Evolutionary conservation across 208 protist genomes (phyloP).

Genomic region (Acanthamoeba quina): DNA sequence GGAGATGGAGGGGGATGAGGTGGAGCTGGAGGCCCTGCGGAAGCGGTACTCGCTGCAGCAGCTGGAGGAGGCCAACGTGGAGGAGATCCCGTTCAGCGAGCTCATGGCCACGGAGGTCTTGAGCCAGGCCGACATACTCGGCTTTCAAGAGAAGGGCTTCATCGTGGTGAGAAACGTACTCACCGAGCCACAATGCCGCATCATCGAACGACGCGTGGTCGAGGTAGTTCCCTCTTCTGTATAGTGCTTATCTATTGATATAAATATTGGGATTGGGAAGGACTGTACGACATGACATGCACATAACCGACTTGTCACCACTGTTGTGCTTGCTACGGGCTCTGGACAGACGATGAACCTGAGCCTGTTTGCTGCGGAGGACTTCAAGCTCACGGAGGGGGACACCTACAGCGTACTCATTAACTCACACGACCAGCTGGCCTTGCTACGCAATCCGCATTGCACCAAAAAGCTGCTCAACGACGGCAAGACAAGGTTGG

Average conservation of each 20-base stretch:
- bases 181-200: neutral
- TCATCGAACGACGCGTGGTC: neutral
- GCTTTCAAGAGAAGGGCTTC: neutral
- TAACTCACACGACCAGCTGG: neutral
- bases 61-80: slow-evolving; percentile 17
- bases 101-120: neutral
- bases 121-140: neutral
- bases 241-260: neutral
- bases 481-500: neutral
- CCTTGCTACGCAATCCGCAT: neutral
- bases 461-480: neutral
- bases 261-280: too few species aligned
- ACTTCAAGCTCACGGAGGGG: neutral
- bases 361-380: neutral
- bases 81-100: neutral
- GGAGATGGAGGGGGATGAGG: neutral
- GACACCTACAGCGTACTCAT: neutral
- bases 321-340: too few species aligned
- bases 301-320: too few species aligned
- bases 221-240: neutral
- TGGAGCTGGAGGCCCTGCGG: neutral
- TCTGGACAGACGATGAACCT: neutral
- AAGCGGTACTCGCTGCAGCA: neutral
- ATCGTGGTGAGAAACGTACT: neutral
- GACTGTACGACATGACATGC: too few species aligned